phyloP scores from a whole-genome alignment of 2,329 filamentous ascomycete species.

The Celoporthe dispersa region DNA sequence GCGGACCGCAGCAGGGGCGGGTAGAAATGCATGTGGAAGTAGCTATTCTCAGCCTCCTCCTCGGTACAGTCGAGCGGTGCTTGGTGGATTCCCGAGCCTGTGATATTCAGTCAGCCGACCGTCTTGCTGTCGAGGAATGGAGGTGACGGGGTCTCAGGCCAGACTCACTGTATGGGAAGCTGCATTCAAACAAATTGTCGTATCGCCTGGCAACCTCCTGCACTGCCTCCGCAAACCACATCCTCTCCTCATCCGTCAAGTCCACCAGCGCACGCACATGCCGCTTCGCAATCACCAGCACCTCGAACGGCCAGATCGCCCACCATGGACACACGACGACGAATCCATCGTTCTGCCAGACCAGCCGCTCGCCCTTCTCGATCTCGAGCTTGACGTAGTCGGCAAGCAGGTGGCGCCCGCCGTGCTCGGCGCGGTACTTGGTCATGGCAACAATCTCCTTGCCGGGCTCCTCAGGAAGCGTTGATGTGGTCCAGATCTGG shows the following conservation, averaged over 20 bases:
- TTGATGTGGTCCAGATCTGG: slow-evolving; percentile 93
- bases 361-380: slow-evolving; percentile 80
- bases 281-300: slow-evolving; percentile 82
- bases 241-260: slow-evolving; percentile 71
- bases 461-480: slow-evolving; percentile 84
- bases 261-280: slow-evolving; percentile 88
- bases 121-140: neutral
- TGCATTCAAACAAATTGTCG: slow-evolving; percentile 96
- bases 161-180: slow-evolving; percentile 85
- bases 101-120: neutral
- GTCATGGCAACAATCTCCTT: slow-evolving; percentile 78
- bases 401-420: slow-evolving; percentile 74
- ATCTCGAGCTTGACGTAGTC: slow-evolving; percentile 88
- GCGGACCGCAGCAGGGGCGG: slow-evolving; percentile 90
- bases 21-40: slow-evolving; percentile 98
- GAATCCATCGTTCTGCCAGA: slow-evolving; percentile 86
- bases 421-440: slow-evolving; percentile 76
- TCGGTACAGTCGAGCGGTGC: slow-evolving; percentile 81
- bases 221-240: slow-evolving; percentile 79
- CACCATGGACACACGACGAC: slow-evolving; percentile 95
- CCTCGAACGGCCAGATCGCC: slow-evolving; percentile 97
- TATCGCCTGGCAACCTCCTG: slow-evolving; percentile 89
- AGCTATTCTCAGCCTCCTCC: slow-evolving; percentile 84
- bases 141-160: no score
- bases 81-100: slow-evolving; percentile 92